Evolutionary conservation across 78 protist species (phyloP).

Genomic region (Dictyostelium citrinum): DNA sequence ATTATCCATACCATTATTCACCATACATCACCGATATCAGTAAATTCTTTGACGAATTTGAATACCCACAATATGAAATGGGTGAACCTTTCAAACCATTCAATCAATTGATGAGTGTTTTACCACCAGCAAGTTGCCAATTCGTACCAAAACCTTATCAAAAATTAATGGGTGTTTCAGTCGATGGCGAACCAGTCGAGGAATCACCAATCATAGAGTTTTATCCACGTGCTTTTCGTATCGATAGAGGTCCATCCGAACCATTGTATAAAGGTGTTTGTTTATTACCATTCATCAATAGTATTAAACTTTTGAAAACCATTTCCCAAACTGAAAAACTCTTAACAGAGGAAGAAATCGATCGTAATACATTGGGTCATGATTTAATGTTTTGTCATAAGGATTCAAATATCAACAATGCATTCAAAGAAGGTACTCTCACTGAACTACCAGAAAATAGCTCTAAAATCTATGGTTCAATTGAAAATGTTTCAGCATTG

Average conservation of each 20-base stretch:
- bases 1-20: slow-evolving; percentile 97
- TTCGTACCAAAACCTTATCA: slow-evolving; percentile 84
- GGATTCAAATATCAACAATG: background rate
- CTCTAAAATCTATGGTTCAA: background rate
- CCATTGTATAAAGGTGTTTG: slow-evolving; percentile 91
- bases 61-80: background rate
- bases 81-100: slow-evolving; percentile 94
- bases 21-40: slow-evolving; percentile 85
- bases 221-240: slow-evolving; percentile 92
- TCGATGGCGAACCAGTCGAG: slow-evolving; percentile 15
- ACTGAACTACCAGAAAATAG: background rate
- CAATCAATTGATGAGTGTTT: slow-evolving; percentile 97
- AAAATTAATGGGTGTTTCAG: slow-evolving; percentile 77
- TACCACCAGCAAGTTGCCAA: slow-evolving; percentile 87
- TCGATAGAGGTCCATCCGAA: slow-evolving; percentile 30
- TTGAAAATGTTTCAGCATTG: background rate
- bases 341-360: slow-evolving; percentile 50
- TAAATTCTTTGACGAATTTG: background rate
- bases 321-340: background rate
- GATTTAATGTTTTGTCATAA: slow-evolving; percentile 27
- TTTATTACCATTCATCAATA: slow-evolving; percentile 97
- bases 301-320: slow-evolving; percentile 58
- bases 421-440: background rate
- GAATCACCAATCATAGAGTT: slow-evolving; percentile 91
- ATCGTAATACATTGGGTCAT: slow-evolving; percentile 49